Evolutionary conservation across 805 yeast genomes (phyloP), one percentile per base, ranked within the genome.

Genomic region (Barnettozyma populi): DNA sequence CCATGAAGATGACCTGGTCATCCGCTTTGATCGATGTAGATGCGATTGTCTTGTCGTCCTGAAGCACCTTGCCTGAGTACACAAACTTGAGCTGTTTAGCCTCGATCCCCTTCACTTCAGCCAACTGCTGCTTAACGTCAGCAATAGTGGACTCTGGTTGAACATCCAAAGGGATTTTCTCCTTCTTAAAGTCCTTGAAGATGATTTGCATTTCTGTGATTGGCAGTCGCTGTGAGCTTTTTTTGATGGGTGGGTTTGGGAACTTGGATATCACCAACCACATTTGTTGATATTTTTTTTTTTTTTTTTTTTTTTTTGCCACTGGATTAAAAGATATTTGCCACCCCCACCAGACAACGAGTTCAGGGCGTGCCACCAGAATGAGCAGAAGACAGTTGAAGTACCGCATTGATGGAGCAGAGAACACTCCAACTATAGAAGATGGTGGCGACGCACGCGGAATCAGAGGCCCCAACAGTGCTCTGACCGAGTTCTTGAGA

Each of bases 121-220:
- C 94, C 44, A 94, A 73, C 57, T 79, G 79, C 57, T 80, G 82
- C 67, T 90, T 92, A 18, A 82, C 82, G n/a, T 80, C 72, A 13
- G 74, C 63, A 31, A 84, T 75, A 6, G 42, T 39, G n/a, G 42
- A 23, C n/a, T 39, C 42, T 4, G 76, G 73, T 50, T 85, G 95
- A 49, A 89, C 77, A 24, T 88, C 96, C 50, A 94, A 61, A 25
- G 89, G 78, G 65, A 90, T 79, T 64, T 82, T 86, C 64, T 88
- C 90, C 71, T 92, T 94, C 71, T 94, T 90, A 71, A 94, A 86
- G 69, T 94, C 96, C 66, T 90, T 90, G 66, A 94, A 82, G 44
- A 83, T 75, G 55, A 90, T 71, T 68, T 84, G 83, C 96, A 89
- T 90, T 52, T 47, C 50, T 41, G 16, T 23, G 36, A 20, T 23